These are phyloP conservation scores for Lasiosphaeriaceae sp. DNA, from an alignment of 495 filamentous ascomycete genomes.

Conservation along the genomic window DNA sequence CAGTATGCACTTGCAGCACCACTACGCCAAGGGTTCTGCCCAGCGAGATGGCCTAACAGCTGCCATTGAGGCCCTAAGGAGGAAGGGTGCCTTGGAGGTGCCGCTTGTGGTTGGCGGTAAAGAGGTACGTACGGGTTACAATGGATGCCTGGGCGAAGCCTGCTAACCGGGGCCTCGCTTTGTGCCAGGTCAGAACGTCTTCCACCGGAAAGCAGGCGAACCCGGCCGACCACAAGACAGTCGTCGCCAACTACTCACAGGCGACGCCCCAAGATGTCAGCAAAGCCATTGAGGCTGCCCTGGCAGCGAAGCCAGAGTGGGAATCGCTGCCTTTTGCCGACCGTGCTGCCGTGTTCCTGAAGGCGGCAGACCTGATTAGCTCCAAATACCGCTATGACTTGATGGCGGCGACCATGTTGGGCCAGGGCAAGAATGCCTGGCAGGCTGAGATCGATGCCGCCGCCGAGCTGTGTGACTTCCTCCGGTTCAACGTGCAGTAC, in stretches of 20 bases:
- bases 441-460: slow-evolving; percentile 95
- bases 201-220: slow-evolving; percentile 60
- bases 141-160: background rate
- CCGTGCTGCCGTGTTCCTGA: slow-evolving; percentile 89
- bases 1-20: slow-evolving; percentile 54
- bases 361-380: slow-evolving; percentile 83
- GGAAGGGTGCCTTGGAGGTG: slow-evolving; percentile 60
- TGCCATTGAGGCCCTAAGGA: slow-evolving; percentile 59
- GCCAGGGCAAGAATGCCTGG: slow-evolving; percentile 95
- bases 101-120: slow-evolving; percentile 78
- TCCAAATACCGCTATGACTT: slow-evolving; percentile 90
- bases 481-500: slow-evolving; percentile 85
- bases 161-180: slow-evolving; percentile 4
- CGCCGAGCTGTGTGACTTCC: slow-evolving; percentile 86
- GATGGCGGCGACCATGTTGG: slow-evolving; percentile 90
- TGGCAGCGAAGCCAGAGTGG: slow-evolving; percentile 79
- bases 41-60: slow-evolving; percentile 71
- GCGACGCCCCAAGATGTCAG: slow-evolving; percentile 69
- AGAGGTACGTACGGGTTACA: slow-evolving; percentile 47
- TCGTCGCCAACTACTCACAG: slow-evolving; percentile 73
- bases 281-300: slow-evolving; percentile 72
- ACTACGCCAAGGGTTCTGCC: slow-evolving; percentile 75
- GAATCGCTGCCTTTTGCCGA: slow-evolving; percentile 79
- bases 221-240: slow-evolving; percentile 67
- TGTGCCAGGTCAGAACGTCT: slow-evolving; percentile 47